phyloP scores from a whole-genome alignment of 169 alveolate genomes.

The Cryptosporidium meleagridis region DNA sequence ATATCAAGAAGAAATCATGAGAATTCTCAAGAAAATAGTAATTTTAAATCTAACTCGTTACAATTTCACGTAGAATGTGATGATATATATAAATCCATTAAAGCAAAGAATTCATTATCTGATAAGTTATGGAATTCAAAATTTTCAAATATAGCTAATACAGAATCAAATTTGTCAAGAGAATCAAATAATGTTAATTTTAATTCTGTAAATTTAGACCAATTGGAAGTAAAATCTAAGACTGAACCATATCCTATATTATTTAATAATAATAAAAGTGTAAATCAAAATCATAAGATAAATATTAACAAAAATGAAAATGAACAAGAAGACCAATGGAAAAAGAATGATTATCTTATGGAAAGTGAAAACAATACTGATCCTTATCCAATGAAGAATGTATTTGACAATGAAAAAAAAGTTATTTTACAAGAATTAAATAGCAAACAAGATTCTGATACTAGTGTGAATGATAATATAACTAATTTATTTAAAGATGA shows the following conservation, averaged over 20 bases:
- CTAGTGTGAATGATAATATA: background rate
- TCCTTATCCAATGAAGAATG: slow-evolving; percentile 36
- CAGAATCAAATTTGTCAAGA: background rate
- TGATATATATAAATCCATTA: slow-evolving; percentile 26
- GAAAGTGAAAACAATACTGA: slow-evolving; percentile 12
- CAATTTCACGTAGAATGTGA: slow-evolving; percentile 47
- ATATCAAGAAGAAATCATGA: background rate
- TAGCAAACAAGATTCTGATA: background rate
- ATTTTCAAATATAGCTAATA: slow-evolving; percentile 15
- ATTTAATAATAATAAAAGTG: slow-evolving; percentile 6
- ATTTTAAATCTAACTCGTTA: background rate
- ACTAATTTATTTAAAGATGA: slow-evolving; percentile 39
- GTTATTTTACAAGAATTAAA: background rate
- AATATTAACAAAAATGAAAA: background rate
- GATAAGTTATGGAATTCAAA: slow-evolving; percentile 37
- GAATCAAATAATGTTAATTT: background rate
- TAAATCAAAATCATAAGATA: background rate
- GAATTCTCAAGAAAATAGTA: background rate
- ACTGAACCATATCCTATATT: slow-evolving; percentile 70
- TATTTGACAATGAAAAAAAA: background rate
- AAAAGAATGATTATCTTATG: background rate
- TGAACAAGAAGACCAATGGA: background rate
- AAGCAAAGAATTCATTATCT: slow-evolving; percentile 3
- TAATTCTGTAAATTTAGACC: background rate
- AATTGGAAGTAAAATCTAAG: slow-evolving; percentile 33